These are phyloP conservation scores for Zygosaccharomyces sapae DNA, from an alignment of 1,139 yeast species.

Conservation along the genomic window DNA sequence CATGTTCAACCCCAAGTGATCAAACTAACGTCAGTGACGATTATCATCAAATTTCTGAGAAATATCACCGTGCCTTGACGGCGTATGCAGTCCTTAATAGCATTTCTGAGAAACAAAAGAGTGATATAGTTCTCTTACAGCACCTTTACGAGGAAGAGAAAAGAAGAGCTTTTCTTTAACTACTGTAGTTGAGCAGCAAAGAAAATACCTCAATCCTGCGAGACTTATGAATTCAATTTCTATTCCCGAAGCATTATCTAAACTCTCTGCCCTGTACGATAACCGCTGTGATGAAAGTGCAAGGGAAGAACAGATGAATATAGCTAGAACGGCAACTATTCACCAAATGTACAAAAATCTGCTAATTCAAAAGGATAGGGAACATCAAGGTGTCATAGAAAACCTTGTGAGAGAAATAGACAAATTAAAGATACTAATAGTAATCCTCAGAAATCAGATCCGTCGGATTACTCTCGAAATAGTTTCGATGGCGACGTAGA, in stretches of 20 bases:
- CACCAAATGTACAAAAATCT: slow-evolving; percentile 8
- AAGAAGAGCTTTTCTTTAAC: slow-evolving; percentile 6
- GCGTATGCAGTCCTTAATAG: slow-evolving; percentile 3
- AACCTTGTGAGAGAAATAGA: slow-evolving; percentile 1
- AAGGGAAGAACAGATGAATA: neutral
- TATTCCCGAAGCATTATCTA: neutral
- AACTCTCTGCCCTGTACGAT: slow-evolving; percentile 1
- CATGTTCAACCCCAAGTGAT: neutral
- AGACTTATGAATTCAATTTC: neutral
- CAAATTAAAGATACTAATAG: neutral
- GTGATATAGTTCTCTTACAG: slow-evolving; percentile 5
- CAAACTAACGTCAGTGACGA: neutral
- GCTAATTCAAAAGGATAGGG: slow-evolving; percentile 1
- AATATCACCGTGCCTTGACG: slow-evolving; percentile 1
- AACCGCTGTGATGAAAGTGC: slow-evolving; percentile 2
- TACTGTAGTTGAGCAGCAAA: slow-evolving; percentile 3
- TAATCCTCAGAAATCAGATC: neutral
- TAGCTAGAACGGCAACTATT: neutral
- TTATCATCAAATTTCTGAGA: neutral
- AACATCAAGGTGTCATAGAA: slow-evolving; percentile 1
- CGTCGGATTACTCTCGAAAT: neutral
- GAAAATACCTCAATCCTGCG: neutral
- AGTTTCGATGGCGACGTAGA: neutral
- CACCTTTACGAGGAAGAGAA: slow-evolving; percentile 11
- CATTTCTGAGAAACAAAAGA: slow-evolving; percentile 7